Base-by-base conservation (phyloP, 2,329 filamentous ascomycete genomes). In the Clonostachys rosea region DNA sequence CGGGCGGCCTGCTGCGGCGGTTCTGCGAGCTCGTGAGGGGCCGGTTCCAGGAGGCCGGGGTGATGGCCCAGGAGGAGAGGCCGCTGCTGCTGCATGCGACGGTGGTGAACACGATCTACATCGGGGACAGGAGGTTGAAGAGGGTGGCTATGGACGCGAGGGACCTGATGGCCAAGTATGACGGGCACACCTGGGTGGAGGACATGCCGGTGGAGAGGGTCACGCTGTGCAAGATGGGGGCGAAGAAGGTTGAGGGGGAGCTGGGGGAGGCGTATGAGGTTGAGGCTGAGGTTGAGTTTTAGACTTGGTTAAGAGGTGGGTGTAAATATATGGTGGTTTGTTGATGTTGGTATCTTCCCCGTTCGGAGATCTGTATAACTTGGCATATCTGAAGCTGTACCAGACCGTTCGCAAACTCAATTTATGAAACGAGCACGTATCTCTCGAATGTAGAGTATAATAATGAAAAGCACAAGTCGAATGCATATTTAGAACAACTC, bases 181-280 rank as follows among this genome's bases (percentile, higher is more conserved):
- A 75, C 34, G 79, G 82, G 35, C 83, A 83, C 53, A 64, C 83
- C 1, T 96, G 91, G 89, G 83, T 87, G 55, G 71, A 81, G 46
- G 68, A 81, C 44, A 70, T 92, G 20, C 69, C 71, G 14, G 61
- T 96, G n/a, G 81, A 89, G 48, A 79, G 73, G 49, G 67, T 96
- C 39, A 83, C 85, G 43, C 84, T 96, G 36, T 96, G 90, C 61
- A 83, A 81, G 60, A 96, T 96, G 91, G 90, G 91, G 0, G 90
- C 90, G 10, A 87, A 84, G 72, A 83, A 79, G 56, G 69, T 69
- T 16, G 64, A 81, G 30, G 69, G 78, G 8, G 68, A 76, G 3
- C 78, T 75, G 10, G 49, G 46, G 13, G 71, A 70, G 52, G 74
- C 62, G 12, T 83, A 82, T 50, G 75, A 78, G 52, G 74, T 78